phyloP scores from a whole-genome alignment of 805 yeast species.

The Kluyveromyces aestuarii region DNA sequence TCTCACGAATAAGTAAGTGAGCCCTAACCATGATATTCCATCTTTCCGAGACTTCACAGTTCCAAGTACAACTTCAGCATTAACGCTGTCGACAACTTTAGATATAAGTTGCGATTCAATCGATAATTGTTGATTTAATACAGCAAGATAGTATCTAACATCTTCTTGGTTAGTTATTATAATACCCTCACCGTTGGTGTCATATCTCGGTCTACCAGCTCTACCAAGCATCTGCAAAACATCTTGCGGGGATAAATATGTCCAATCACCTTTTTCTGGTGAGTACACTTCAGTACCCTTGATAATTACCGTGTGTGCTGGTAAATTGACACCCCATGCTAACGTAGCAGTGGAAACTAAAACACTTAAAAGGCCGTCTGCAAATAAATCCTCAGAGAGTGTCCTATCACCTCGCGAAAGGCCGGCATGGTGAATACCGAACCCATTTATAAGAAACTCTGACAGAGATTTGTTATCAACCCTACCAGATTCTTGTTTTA shows the following conservation, averaged over 20 bases:
- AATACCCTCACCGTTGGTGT: slow-evolving; percentile 86
- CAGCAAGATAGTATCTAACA: slow-evolving; percentile 78
- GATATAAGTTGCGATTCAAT: slow-evolving; percentile 81
- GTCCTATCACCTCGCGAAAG: slow-evolving; percentile 62
- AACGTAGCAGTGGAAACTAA: slow-evolving; percentile 86
- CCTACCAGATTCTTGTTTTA: slow-evolving; percentile 52
- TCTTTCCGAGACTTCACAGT: slow-evolving; percentile 49
- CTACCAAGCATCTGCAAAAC: slow-evolving; percentile 95
- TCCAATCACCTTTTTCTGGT: slow-evolving; percentile 86
- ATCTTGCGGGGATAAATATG: slow-evolving; percentile 89
- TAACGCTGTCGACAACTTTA: slow-evolving; percentile 60
- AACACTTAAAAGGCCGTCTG: slow-evolving; percentile 77
- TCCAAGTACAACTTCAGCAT: slow-evolving; percentile 82
- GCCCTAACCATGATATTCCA: slow-evolving; percentile 73
- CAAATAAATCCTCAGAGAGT: slow-evolving; percentile 75
- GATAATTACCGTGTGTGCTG: slow-evolving; percentile 89
- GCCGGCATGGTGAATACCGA: slow-evolving; percentile 93
- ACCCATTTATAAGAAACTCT: slow-evolving; percentile 57
- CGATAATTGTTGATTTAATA: slow-evolving; percentile 85
- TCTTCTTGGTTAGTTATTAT: slow-evolving; percentile 83
- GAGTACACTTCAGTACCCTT: slow-evolving; percentile 92
- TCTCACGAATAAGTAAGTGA: slow-evolving; percentile 70
- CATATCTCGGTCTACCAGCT: slow-evolving; percentile 96
- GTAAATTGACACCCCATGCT: slow-evolving; percentile 96
- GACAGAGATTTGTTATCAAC: slow-evolving; percentile 46